Percentiles rank a stretch among this genome's conserved stretches.
These are phyloP conservation scores for Angophora floribunda DNA, from an alignment of 345 rosid species.

Conservation along the genomic window DNA sequence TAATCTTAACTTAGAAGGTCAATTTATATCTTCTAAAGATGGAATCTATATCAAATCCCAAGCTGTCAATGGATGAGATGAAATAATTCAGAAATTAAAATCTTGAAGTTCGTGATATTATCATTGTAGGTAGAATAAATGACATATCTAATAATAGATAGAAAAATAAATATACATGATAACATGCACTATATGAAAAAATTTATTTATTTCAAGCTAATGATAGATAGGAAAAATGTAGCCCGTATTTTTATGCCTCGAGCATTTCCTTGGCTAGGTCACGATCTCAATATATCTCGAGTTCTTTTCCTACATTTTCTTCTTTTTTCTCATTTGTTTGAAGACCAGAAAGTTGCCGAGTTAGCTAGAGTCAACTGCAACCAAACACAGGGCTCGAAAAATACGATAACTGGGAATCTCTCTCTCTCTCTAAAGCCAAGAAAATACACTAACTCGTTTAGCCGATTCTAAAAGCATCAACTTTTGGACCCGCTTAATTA, in stretches of 20 bases:
- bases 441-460: neutral
- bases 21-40: neutral
- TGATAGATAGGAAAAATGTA: neutral
- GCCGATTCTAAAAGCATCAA: neutral
- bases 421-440: neutral
- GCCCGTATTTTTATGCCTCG: neutral
- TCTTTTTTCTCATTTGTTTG: neutral
- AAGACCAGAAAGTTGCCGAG: neutral
- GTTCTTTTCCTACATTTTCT: neutral
- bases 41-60: neutral
- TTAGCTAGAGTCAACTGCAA: neutral
- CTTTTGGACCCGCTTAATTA: neutral
- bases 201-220: neutral
- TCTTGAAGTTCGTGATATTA: neutral
- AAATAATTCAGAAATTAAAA: too few relatives aligned
- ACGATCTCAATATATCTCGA: neutral
- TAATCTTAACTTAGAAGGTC: neutral
- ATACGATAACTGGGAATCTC: neutral
- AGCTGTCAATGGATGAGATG: neutral
- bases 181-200: neutral
- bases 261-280: neutral
- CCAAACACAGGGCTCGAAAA: neutral
- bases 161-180: neutral
- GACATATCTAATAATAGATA: neutral
- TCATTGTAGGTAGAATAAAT: too few relatives aligned